A percentile compares a stretch with the other conserved stretches of the same genome.
Evolutionary conservation across 305 asterid genomes (phyloP).

Genomic region (Fraxinus latifolia): DNA sequence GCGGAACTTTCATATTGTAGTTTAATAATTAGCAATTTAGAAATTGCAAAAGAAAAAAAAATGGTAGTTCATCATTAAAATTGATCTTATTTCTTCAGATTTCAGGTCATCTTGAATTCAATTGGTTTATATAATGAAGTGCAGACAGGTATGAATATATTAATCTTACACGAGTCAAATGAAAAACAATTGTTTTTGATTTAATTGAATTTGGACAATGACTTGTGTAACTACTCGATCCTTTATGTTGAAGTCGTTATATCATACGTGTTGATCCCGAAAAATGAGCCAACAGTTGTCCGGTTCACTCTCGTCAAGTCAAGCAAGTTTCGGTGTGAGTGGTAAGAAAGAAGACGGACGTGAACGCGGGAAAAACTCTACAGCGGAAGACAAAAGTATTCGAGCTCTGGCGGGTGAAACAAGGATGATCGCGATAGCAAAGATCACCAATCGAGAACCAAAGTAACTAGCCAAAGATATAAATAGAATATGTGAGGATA

Average conservation of each 20-base stretch:
- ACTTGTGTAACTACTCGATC: background rate
- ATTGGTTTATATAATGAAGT: background rate
- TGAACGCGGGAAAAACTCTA: background rate
- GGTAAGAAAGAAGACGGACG: background rate
- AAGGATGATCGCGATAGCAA: background rate
- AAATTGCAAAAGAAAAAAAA: background rate
- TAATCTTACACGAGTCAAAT: background rate
- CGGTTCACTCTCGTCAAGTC: background rate
- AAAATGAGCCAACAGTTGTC: background rate
- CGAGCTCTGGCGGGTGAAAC: background rate
- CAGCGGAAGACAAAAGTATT: background rate
- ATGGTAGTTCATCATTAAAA: background rate
- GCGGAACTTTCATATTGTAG: background rate
- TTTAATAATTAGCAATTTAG: slow-evolving; percentile 27
- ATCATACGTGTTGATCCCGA: background rate
- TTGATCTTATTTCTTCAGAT: background rate
- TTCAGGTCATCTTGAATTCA: background rate
- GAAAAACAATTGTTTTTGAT: background rate
- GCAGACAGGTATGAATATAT: background rate
- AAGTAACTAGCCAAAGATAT: background rate
- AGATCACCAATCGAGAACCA: background rate
- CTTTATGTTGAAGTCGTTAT: background rate
- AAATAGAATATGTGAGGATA: background rate
- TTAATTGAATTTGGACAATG: background rate
- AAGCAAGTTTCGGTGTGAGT: background rate